A percentile compares a stretch with the other conserved stretches of the same genome.
Conservation (phyloP, 2,329 filamentous ascomycete genomes). For the Diaporthe sp. region DNA sequence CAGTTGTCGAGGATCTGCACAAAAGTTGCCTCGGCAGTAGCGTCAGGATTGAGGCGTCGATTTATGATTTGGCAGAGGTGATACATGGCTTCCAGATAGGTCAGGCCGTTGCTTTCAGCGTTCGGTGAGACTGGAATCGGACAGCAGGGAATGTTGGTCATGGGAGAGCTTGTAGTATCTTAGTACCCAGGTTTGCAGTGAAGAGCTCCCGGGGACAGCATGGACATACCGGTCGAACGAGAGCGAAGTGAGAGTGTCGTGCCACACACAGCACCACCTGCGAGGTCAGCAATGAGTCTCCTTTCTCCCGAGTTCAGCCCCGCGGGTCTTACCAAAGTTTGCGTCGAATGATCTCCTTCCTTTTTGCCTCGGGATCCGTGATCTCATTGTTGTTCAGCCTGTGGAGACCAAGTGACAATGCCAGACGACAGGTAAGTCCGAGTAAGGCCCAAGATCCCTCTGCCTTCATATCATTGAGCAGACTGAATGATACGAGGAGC, state of each 20-base stretch:
- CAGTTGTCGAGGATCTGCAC: slow-evolving; percentile 71
- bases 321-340: slow-evolving; percentile 63
- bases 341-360: slow-evolving; percentile 68
- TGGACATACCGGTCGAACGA: slow-evolving; percentile 71
- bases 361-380: slow-evolving; percentile 61
- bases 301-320: background rate
- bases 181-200: background rate
- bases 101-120: slow-evolving; percentile 61
- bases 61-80: slow-evolving; percentile 74
- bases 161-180: slow-evolving; percentile 62
- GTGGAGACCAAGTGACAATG: slow-evolving; percentile 74
- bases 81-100: slow-evolving; percentile 76
- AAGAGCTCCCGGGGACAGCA: background rate
- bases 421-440: slow-evolving; percentile 74
- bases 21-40: slow-evolving; percentile 63
- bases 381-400: slow-evolving; percentile 57
- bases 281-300: slow-evolving; percentile 41
- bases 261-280: slow-evolving; percentile 75
- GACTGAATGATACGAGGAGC: slow-evolving; percentile 72
- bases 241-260: slow-evolving; percentile 74
- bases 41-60: slow-evolving; percentile 68
- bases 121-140: slow-evolving; percentile 63
- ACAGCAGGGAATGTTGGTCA: slow-evolving; percentile 71
- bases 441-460: slow-evolving; percentile 77
- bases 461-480: slow-evolving; percentile 78